phyloP scores from a whole-genome alignment of 2,329 filamentous ascomycete genomes.

The Diplodia scrobiculata region DNA sequence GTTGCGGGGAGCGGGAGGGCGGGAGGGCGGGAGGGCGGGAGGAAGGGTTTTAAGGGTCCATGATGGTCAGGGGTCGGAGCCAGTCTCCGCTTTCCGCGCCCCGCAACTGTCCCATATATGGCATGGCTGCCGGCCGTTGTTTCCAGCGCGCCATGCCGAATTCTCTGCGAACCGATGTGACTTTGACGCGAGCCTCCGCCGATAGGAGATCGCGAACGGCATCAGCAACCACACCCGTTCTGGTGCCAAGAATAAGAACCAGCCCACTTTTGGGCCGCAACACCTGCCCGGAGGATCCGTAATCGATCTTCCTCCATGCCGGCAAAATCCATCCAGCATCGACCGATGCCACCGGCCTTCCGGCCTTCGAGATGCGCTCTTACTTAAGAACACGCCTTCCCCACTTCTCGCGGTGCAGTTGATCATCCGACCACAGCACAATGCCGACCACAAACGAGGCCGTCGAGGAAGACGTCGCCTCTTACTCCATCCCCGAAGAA shows the following conservation, averaged over 20 bases:
- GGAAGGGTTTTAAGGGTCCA: not conserved
- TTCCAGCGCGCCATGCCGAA: too few relatives aligned
- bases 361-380: not conserved
- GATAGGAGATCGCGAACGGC: not conserved
- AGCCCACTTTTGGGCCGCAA: not conserved
- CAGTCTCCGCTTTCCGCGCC: constrained; percentile 1
- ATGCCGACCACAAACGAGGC: not conserved
- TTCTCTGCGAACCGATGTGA: not conserved
- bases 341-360: not conserved
- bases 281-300: not conserved
- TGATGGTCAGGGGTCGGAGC: constrained; percentile 1
- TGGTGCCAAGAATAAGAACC: not conserved
- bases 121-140: too few relatives aligned
- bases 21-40: not conserved
- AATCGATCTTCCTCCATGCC: not conserved
- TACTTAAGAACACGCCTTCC: not conserved
- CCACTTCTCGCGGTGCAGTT: not conserved
- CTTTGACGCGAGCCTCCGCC: not conserved
- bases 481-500: constrained; percentile 39
- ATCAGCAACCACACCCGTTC: not conserved
- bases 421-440: not conserved
- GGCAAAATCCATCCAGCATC: not conserved
- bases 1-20: too few relatives aligned
- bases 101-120: not conserved
- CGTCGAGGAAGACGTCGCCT: not conserved